Percentiles rank a stretch among this genome's conserved stretches.
Conservation (phyloP, 2,329 filamentous ascomycete species). For the Neopestalotiopsis rosae region DNA sequence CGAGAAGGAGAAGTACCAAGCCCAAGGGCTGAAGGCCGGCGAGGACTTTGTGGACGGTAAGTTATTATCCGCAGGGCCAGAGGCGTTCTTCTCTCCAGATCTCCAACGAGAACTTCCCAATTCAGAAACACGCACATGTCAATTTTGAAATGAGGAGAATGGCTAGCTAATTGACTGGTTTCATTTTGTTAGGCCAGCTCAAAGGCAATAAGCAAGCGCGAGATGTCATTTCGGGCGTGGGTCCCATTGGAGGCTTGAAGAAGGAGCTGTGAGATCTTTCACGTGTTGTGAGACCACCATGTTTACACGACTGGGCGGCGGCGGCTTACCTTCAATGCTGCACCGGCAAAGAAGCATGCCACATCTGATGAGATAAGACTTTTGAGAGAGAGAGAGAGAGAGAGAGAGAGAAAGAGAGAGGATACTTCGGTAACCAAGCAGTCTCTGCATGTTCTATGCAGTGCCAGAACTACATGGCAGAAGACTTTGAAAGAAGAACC, state of each 20-base stretch:
- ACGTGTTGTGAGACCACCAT: background rate
- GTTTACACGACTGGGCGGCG: background rate
- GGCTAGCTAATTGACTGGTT: background rate
- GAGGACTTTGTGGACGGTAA: slow-evolving; percentile 43
- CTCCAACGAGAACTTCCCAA: background rate
- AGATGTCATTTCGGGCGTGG: slow-evolving; percentile 35
- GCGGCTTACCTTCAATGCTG: background rate
- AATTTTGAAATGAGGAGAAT: background rate
- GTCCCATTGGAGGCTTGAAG: slow-evolving; percentile 36
- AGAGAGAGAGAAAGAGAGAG: too few species aligned
- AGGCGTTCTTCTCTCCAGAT: background rate
- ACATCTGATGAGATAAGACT: background rate
- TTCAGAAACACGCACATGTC: background rate
- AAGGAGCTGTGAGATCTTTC: slow-evolving; percentile 29
- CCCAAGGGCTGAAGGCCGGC: slow-evolving; percentile 33
- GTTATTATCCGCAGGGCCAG: slow-evolving; percentile 16
- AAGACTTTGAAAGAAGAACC: background rate
- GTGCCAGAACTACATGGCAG: background rate
- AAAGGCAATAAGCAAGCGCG: slow-evolving; percentile 42
- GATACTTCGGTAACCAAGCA: background rate
- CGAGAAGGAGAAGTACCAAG: slow-evolving; percentile 44
- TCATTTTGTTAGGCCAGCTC: slow-evolving; percentile 35
- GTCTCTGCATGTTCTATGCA: background rate
- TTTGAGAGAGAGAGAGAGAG: too few species aligned
- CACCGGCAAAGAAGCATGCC: too few species aligned